phyloP scores from a whole-genome alignment of 176 grass and related monocot genomes.

The Carex scoparia region DNA sequence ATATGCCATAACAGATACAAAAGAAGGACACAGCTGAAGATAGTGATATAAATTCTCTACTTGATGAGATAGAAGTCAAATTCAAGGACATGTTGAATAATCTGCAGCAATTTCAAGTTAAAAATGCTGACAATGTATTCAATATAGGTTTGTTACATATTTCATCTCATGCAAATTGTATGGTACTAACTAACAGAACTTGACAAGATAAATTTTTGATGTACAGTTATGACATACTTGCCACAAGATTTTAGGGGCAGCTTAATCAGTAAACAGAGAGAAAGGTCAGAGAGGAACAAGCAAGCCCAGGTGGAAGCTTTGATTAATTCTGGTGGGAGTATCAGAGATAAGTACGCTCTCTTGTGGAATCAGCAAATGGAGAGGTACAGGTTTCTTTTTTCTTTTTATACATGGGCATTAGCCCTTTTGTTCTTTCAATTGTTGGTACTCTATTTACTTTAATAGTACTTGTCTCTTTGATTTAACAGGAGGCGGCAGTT shows the following conservation, averaged over 20 bases:
- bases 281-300: slow-evolving; percentile 92
- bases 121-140: slow-evolving; percentile 92
- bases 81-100: slow-evolving; percentile 65
- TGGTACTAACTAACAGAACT: slow-evolving; percentile 5
- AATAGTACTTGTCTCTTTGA: background rate
- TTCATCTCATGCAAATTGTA: background rate
- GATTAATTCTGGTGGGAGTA: slow-evolving; percentile 71
- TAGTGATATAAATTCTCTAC: slow-evolving; percentile 36
- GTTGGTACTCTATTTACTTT: slow-evolving; percentile 17
- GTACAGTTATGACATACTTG: slow-evolving; percentile 99
- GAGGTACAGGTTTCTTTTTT: slow-evolving; percentile 34
- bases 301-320: slow-evolving; percentile 83
- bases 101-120: slow-evolving; percentile 74
- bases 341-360: slow-evolving; percentile 65
- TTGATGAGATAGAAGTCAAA: slow-evolving; percentile 73
- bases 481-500: slow-evolving; percentile 77
- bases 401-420: background rate
- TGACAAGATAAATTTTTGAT: slow-evolving; percentile 19
- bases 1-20: slow-evolving; percentile 52
- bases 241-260: slow-evolving; percentile 94
- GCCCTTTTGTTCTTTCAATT: background rate
- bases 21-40: slow-evolving; percentile 46
- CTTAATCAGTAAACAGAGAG: slow-evolving; percentile 84
- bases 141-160: slow-evolving; percentile 68
- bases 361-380: slow-evolving; percentile 99